Conservation (phyloP, 164 flowering plant genomes). For the Santalum album region DNA sequence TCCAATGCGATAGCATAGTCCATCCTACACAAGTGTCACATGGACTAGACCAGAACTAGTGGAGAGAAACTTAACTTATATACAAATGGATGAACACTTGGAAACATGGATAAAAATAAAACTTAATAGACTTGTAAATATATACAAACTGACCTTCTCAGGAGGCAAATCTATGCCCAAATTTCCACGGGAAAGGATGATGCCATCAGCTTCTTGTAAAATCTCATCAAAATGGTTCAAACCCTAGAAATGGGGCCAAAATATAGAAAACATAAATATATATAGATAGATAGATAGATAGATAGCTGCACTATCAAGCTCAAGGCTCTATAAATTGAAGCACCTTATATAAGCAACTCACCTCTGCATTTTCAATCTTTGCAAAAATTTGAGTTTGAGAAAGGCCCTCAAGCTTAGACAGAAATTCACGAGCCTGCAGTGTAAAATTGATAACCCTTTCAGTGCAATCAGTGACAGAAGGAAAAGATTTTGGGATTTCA, state of each 20-base stretch:
- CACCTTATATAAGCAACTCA: conserved; percentile 5
- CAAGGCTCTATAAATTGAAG: not conserved
- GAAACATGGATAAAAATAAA: not conserved
- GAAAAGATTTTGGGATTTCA: not conserved
- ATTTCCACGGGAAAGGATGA: conserved; percentile 77
- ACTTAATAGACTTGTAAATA: not conserved
- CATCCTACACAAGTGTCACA: too few relatives aligned
- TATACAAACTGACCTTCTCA: conserved; percentile 54
- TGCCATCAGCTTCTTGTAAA: conserved; percentile 84
- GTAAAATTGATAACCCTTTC: conserved; percentile 4
- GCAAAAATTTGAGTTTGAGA: conserved; percentile 87
- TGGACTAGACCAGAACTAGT: too few relatives aligned
- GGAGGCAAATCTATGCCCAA: conserved; percentile 88
- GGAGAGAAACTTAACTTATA: too few relatives aligned
- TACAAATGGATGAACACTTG: too few relatives aligned
- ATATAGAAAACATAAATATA: not conserved
- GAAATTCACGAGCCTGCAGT: conserved; percentile 73
- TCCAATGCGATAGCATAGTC: too few relatives aligned
- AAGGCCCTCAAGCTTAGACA: conserved; percentile 76
- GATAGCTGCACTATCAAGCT: too few relatives aligned
- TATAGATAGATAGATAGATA: not conserved
- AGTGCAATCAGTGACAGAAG: not conserved
- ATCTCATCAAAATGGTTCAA: conserved; percentile 80
- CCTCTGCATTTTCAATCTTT: conserved; percentile 71
- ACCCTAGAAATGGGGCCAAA: conserved; percentile 35